Base-by-base conservation (phyloP, 2,329 filamentous ascomycete species). In the Pseudogymnoascus sp. region DNA sequence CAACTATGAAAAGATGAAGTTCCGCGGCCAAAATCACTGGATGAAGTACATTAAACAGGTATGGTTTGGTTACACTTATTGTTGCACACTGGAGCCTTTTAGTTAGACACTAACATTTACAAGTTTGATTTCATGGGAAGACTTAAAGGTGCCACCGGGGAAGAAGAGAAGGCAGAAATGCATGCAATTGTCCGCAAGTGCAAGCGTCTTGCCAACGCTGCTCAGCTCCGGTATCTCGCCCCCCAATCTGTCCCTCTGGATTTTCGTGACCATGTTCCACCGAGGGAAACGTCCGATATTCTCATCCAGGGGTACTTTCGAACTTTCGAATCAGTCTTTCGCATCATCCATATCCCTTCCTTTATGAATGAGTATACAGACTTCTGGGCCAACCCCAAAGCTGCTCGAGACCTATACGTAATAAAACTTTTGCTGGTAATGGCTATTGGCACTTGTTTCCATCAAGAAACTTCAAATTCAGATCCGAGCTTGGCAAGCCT, bases 341-440 rank as follows among this genome's bases (percentile, higher is more conserved):
- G 76, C 21, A 74, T 80, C 40, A 61, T 80, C 2, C 78, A 80
- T 64, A 68, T 73, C 23, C 77, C 77, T 6, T 74, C 73, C 0
- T 80, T 80, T 64, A 74, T 74, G 71, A 69, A 72, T 60, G 75
- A 78, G 14, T 80, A 79, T 64, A 63, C 68, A 10, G 65, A 64
- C 0, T 76, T 79, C 66, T 79, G 77, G 77, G 64, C 69, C 11
- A 64, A 71, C 4, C 64, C 68, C 14, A 37, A 37, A 26, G 16
- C 51, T 18, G 39, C 47, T 7, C 42, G 26, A 7, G 57, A 60
- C 5, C 36, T 39, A 5, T 65, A 64, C 26, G 37, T 61, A 10
- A 42, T 60, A 12, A 60, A 63, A 4, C 18, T 65, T 12, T 21
- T 60, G 14, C 36, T 64, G 5, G 51, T 64, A 18, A 61, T 64